A percentile compares a stretch with the other conserved stretches of the same genome.
These are phyloP conservation scores for Ustilago crameri DNA, from an alignment of 1,284 basidiomycete genomes.

Conservation along the genomic window DNA sequence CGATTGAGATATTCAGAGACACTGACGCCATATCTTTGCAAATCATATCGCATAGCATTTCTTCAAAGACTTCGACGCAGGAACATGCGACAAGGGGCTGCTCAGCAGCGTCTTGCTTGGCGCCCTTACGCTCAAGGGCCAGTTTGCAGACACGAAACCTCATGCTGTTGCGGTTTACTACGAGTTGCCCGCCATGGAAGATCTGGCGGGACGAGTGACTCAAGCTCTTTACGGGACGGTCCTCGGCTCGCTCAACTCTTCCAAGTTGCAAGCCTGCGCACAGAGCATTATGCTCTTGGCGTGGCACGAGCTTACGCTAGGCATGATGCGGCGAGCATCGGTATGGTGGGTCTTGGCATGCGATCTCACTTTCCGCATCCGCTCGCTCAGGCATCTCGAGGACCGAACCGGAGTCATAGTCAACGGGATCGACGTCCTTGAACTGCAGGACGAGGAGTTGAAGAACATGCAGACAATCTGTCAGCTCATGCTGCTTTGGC, in stretches of 20 bases:
- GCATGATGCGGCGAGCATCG: slow-evolving; percentile 20
- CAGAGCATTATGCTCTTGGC: slow-evolving; percentile 38
- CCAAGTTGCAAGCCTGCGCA: slow-evolving; percentile 9
- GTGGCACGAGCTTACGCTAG: slow-evolving; percentile 36
- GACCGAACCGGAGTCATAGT: slow-evolving; percentile 4
- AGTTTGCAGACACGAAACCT: not conserved
- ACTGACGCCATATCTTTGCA: not conserved
- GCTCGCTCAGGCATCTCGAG: slow-evolving; percentile 5
- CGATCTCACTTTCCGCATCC: slow-evolving; percentile 7
- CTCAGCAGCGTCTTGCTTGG: slow-evolving; percentile 22
- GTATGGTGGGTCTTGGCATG: slow-evolving; percentile 25
- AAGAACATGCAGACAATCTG: slow-evolving; percentile 21
- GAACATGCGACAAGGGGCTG: slow-evolving; percentile 7
- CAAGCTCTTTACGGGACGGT: slow-evolving; percentile 3
- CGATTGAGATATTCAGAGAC: too few species aligned
- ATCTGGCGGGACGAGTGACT: not conserved
- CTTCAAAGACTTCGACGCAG: slow-evolving; percentile 3
- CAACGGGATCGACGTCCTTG: slow-evolving; percentile 26
- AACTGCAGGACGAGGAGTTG: slow-evolving; percentile 26
- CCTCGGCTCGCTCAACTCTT: slow-evolving; percentile 7
- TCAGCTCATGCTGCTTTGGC: slow-evolving; percentile 28
- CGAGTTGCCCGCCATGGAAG: slow-evolving; percentile 3
- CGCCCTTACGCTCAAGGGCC: slow-evolving; percentile 8
- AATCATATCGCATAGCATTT: slow-evolving; percentile 4
- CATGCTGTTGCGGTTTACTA: not conserved